Evolutionary conservation across 768 basidiomycete species (phyloP).

Genomic region (Rubroboletus pulcherrimus): DNA sequence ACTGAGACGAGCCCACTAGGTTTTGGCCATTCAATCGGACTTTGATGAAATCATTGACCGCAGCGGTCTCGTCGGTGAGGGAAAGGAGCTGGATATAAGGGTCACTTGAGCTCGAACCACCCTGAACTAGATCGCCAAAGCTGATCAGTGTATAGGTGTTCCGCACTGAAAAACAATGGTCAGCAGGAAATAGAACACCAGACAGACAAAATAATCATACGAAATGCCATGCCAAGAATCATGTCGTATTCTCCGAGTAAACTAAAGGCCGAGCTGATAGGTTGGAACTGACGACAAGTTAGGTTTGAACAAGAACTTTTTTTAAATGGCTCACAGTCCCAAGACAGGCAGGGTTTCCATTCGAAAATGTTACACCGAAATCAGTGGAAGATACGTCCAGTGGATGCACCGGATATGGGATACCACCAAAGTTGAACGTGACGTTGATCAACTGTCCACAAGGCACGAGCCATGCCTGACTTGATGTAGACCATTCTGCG

Average conservation of each 20-base stretch:
- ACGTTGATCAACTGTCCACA: conserved; percentile 71
- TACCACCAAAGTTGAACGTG: conserved; percentile 68
- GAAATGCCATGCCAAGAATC: conserved; percentile 78
- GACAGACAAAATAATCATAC: conserved; percentile 38
- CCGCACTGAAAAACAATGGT: conserved; percentile 49
- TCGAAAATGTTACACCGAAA: conserved; percentile 39
- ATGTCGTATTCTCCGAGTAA: conserved; percentile 75
- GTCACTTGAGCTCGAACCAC: conserved; percentile 41
- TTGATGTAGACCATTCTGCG: conserved; percentile 55
- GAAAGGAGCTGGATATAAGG: conserved; percentile 73
- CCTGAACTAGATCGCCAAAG: conserved; percentile 65
- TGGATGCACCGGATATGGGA: conserved; percentile 68
- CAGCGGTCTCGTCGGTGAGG: conserved; percentile 47
- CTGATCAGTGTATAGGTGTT: conserved; percentile 71
- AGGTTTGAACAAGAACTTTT: not conserved
- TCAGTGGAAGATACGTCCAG: conserved; percentile 63
- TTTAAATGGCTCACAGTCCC: conserved; percentile 52
- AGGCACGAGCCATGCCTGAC: conserved; percentile 67
- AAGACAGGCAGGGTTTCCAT: conserved; percentile 57
- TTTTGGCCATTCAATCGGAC: conserved; percentile 59
- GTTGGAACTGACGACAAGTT: conserved; percentile 61
- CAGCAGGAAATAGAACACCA: not conserved
- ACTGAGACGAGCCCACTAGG: conserved; percentile 49
- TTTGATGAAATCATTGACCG: conserved; percentile 64
- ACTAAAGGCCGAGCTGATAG: conserved; percentile 77